Percentiles rank a stretch among this genome's conserved stretches.
These are phyloP conservation scores for Barnettozyma populi DNA, from an alignment of 805 yeast species.

Conservation along the genomic window DNA sequence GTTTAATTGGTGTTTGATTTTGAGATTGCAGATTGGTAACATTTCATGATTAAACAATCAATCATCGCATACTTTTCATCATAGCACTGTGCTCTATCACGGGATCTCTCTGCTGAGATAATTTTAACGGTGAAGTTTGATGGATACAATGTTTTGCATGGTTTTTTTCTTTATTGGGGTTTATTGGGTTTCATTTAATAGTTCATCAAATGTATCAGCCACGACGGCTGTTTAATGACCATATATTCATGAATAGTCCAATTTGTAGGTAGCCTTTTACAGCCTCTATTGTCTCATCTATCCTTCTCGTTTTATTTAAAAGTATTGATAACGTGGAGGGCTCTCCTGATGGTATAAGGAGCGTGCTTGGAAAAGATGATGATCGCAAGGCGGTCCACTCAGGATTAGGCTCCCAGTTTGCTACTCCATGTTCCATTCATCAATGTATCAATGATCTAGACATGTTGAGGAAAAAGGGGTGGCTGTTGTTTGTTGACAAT, in stretches of 20 bases:
- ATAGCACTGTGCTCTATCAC: background rate
- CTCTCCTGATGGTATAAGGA: too few relatives aligned
- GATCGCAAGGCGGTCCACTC: too few relatives aligned
- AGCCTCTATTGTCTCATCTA: background rate
- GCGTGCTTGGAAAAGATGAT: too few relatives aligned
- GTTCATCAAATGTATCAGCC: constrained; percentile 4
- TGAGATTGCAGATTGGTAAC: background rate
- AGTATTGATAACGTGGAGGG: too few relatives aligned
- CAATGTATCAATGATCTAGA: too few relatives aligned
- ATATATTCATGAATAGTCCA: background rate
- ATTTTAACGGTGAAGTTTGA: background rate
- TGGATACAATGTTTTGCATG: background rate
- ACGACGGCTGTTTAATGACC: constrained; percentile 7
- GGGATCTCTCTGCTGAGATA: background rate
- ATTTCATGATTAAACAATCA: background rate
- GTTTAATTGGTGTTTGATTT: background rate
- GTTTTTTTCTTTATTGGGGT: constrained; percentile 1
- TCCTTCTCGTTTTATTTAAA: background rate
- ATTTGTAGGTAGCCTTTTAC: background rate
- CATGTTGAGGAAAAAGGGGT: too few relatives aligned
- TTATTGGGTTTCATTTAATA: constrained; percentile 3
- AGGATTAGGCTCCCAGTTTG: too few relatives aligned
- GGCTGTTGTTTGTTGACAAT: too few relatives aligned
- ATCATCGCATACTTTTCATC: background rate
- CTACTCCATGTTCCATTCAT: too few relatives aligned